Evolutionary conservation across 2,329 filamentous ascomycete genomes (phyloP).

Genomic region (Cladosporium oxysporum): DNA sequence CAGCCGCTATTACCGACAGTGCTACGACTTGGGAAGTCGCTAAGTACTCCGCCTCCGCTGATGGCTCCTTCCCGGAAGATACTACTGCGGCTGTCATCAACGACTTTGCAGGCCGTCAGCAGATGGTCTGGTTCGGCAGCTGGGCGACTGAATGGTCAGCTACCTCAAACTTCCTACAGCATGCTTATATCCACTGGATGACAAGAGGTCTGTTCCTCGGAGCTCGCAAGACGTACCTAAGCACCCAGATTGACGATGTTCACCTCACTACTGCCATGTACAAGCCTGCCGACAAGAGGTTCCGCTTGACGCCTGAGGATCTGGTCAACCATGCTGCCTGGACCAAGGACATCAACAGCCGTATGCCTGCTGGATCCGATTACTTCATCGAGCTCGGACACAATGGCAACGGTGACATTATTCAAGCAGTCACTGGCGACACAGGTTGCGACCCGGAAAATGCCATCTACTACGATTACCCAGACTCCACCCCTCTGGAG

Average conservation of each 20-base stretch:
- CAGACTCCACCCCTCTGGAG: constrained; percentile 46
- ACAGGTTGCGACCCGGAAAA: constrained; percentile 34
- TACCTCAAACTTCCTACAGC: constrained; percentile 60
- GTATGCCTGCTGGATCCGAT: constrained; percentile 53
- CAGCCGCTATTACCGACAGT: constrained; percentile 58
- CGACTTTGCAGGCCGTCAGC: constrained; percentile 57
- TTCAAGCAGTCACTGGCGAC: neutral
- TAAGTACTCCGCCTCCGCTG: constrained; percentile 43
- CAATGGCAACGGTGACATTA: constrained; percentile 57
- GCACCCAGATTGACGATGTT: constrained; percentile 64
- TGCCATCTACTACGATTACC: constrained; percentile 43
- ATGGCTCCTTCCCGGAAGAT: constrained; percentile 39
- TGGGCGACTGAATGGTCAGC: constrained; percentile 56
- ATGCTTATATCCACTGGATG: constrained; percentile 64
- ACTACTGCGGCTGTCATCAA: constrained; percentile 62
- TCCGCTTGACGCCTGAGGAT: constrained; percentile 52
- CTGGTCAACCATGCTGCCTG: constrained; percentile 50
- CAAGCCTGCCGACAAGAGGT: constrained; percentile 48
- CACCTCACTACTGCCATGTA: constrained; percentile 52
- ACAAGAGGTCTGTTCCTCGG: constrained; percentile 61
- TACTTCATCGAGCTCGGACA: constrained; percentile 58
- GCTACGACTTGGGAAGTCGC: constrained; percentile 57
- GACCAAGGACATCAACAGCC: constrained; percentile 45
- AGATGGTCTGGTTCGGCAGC: constrained; percentile 64
- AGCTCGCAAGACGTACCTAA: constrained; percentile 56